Base-by-base conservation (phyloP, 306 rosid genomes). In the Gleditsia sinensis region DNA sequence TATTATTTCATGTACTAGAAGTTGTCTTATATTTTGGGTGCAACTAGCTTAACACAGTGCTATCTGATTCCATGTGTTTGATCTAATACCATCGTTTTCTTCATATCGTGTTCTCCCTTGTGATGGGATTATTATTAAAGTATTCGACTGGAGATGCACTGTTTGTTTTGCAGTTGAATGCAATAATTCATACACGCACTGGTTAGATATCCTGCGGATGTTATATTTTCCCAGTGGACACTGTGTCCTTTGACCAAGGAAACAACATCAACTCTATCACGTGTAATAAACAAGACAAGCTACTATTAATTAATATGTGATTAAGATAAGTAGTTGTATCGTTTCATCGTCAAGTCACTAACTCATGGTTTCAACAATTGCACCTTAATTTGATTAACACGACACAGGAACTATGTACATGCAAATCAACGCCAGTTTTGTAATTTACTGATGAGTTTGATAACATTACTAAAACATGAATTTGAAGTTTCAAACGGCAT, bases 1-100 rank as follows among this genome's bases (percentile, higher is more conserved):
- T 16, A 21, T 79, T 68, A 78, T 74, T 82, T 74, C 73, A 62
- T 82, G 80, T 56, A 20, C 70, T 27, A 25, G 55, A 68, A 42
- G 30, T 68, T 77, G 71, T 75, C 27, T 53, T 45, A 17, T 34
- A 65, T 69, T n/a, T 59, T 65, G 81, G 75, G 75, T 81, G 76
- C 77, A 75, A 60, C 58, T 74, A n/a, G 69, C 70, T 36, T n/a
- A n/a, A n/a, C n/a, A n/a, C n/a, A n/a, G n/a, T n/a, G 42, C 55
- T 78, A 73, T 61, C 50, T 78, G 39, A 24, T 54, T 49, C 17
- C 24, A 3, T 28, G 13, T 67, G 49, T 64, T 28, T n/a, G n/a
- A n/a, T 50, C 49, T 40, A 62, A 21, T 65, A 46, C 20, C 25
- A 33, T 45, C 10, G 30, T 69, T 54, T 61, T n/a, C n/a, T n/a